Evolutionary conservation across 805 yeast species (phyloP), one percentile per base, ranked within the genome.

Genomic region (Kuraishia molischiana): DNA sequence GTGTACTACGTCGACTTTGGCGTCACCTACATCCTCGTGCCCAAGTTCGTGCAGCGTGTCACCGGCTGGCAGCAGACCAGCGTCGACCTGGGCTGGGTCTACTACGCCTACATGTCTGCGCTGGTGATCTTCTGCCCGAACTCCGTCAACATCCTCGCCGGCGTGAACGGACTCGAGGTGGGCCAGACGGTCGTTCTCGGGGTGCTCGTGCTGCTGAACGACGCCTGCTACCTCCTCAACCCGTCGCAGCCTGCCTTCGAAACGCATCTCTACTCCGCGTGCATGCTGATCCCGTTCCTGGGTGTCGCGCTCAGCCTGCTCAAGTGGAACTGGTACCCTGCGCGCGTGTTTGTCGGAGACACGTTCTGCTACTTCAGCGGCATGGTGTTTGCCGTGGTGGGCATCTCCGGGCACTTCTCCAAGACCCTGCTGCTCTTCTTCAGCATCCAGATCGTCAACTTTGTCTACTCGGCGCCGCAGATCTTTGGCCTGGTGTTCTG

Each of bases 331-430:
- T 83, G 89, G 81, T 92, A 69, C 64, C 98, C 98, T 1, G 86
- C 98, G 0, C 62, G 62, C 40, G 97, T 86, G 1, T 92, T 92
- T 61, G 99, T 92, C 5, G 99, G 99, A 22, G 99, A 92, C 55
- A 90, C 98, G 1, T 92, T 83, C 65, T 92, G 99, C 61, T 92
- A 92, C 60, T 89, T 92, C 58, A 86, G 95, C 19, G 99, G 99
- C 3, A 92, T 92, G 98, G 95, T 92, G 1, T 87, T 92, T 59
- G 98, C 97, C 0, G 92, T 89, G 20, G 95, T 85, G 22, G 97
- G 97, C 1, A 92, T 92, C 26, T 69, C 85, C 41, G 97, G 97
- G 1, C 99, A 92, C 64, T 92, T 89, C 58, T 85, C 96, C 32
- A 92, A 92, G 60, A 92, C 99, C 0, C 64, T 90, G 47, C 64